A percentile compares a stretch with the other conserved stretches of the same genome.
Conservation (phyloP, 371 early-diverging fungal genomes). For the Capniomyces stellatus region DNA sequence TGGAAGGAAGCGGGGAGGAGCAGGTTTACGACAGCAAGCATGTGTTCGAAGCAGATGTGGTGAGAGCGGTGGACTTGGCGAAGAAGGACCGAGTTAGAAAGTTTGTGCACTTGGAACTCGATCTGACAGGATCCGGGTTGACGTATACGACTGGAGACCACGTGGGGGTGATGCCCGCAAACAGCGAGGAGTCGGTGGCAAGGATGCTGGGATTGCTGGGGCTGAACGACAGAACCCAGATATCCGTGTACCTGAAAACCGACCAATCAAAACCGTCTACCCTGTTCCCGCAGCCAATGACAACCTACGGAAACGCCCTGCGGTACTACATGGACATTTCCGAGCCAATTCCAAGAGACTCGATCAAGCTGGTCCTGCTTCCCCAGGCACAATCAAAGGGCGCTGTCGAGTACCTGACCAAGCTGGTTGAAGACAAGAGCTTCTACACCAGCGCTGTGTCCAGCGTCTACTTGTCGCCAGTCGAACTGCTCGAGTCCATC, state of each 20-base stretch:
- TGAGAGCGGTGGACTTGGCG: slow-evolving; percentile 42
- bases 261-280: slow-evolving; percentile 35
- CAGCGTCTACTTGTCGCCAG: slow-evolving; percentile 42
- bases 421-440: slow-evolving; percentile 53
- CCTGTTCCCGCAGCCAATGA: slow-evolving; percentile 30
- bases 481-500: slow-evolving; percentile 35
- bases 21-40: slow-evolving; percentile 27
- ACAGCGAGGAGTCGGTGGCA: slow-evolving; percentile 53
- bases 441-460: slow-evolving; percentile 36
- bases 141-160: slow-evolving; percentile 87
- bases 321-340: slow-evolving; percentile 81
- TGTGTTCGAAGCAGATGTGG: slow-evolving; percentile 51
- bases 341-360: slow-evolving; percentile 16
- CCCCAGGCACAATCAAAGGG: slow-evolving; percentile 36
- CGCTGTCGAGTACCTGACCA: slow-evolving; percentile 28
- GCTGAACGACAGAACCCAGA: slow-evolving; percentile 33
- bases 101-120: slow-evolving; percentile 84
- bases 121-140: slow-evolving; percentile 55
- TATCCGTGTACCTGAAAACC: slow-evolving; percentile 17
- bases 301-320: slow-evolving; percentile 68
- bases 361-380: slow-evolving; percentile 19
- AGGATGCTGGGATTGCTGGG: slow-evolving; percentile 41
- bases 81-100: slow-evolving; percentile 42
- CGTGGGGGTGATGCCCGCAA: slow-evolving; percentile 81
- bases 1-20: neutral